Percentiles rank a stretch among this genome's conserved stretches.
These are phyloP conservation scores for Talaromyces sp. DNA, from an alignment of 2,329 filamentous ascomycete genomes.

Conservation along the genomic window DNA sequence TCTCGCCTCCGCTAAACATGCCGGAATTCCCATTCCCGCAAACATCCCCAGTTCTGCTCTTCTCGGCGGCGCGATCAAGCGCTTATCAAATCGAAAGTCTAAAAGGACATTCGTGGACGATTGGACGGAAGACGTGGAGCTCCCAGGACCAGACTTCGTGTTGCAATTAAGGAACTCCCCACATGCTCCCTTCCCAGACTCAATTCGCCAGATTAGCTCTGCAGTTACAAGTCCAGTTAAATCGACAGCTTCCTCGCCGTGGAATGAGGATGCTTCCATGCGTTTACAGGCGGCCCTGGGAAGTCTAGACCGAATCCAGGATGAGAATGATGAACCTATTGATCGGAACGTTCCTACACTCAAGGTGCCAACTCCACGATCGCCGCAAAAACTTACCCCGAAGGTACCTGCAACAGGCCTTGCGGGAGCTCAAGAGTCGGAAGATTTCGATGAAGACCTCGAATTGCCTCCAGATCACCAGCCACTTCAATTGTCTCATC, in stretches of 20 bases:
- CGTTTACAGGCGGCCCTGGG: slow-evolving; percentile 58
- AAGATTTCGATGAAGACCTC: slow-evolving; percentile 73
- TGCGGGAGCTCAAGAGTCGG: slow-evolving; percentile 49
- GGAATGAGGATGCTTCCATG: slow-evolving; percentile 46
- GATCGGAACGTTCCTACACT: slow-evolving; percentile 69
- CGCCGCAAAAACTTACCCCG: slow-evolving; percentile 55
- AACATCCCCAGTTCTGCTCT: slow-evolving; percentile 88
- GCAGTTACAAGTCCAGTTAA: slow-evolving; percentile 44
- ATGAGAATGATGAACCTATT: slow-evolving; percentile 63
- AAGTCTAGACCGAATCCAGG: slow-evolving; percentile 65
- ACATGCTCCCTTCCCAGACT: slow-evolving; percentile 66
- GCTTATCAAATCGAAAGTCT: slow-evolving; percentile 74
- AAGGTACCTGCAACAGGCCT: slow-evolving; percentile 56
- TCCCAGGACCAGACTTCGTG: slow-evolving; percentile 60
- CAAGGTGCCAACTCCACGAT: slow-evolving; percentile 64
- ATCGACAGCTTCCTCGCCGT: slow-evolving; percentile 29
- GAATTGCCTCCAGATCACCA: slow-evolving; percentile 70
- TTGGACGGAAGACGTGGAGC: slow-evolving; percentile 77
- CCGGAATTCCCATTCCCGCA: slow-evolving; percentile 86
- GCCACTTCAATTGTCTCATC: slow-evolving; percentile 62
- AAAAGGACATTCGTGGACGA: slow-evolving; percentile 76
- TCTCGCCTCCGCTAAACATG: slow-evolving; percentile 81
- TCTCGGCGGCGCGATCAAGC: slow-evolving; percentile 89
- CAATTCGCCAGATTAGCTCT: slow-evolving; percentile 67
- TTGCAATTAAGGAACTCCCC: slow-evolving; percentile 69